Percentiles rank a stretch among this genome's conserved stretches.
Conservation (phyloP, 2,329 filamentous ascomycete species). For the Fusarium devonianum region DNA sequence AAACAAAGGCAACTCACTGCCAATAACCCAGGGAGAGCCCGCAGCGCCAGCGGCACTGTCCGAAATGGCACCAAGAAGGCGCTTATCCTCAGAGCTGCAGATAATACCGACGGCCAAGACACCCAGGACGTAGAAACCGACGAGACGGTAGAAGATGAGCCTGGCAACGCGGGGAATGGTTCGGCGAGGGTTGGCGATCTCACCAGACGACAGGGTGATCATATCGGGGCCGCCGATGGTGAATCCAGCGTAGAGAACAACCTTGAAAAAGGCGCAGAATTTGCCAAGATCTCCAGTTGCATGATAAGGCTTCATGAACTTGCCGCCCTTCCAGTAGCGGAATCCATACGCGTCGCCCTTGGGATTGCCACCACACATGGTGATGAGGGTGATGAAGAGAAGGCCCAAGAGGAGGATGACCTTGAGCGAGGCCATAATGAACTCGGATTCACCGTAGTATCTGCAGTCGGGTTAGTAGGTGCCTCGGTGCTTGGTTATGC, state of each 20-base stretch:
- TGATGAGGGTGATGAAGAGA: conserved; percentile 69
- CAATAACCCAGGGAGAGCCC: conserved; percentile 68
- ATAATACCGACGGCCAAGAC: conserved; percentile 64
- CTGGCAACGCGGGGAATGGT: conserved; percentile 75
- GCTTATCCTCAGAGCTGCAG: conserved; percentile 57
- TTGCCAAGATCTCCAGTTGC: conserved; percentile 60
- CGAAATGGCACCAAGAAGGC: conserved; percentile 52
- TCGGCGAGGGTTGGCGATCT: conserved; percentile 69
- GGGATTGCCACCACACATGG: conserved; percentile 73
- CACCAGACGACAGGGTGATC: conserved; percentile 62
- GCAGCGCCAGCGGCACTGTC: conserved; percentile 63
- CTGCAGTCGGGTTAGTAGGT: conserved; percentile 16
- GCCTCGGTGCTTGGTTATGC: neutral
- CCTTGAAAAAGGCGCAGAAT: conserved; percentile 64
- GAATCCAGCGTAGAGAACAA: conserved; percentile 72
- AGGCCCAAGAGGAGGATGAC: conserved; percentile 61
- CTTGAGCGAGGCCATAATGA: conserved; percentile 64
- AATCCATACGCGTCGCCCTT: conserved; percentile 69
- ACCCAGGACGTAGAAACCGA: conserved; percentile 73
- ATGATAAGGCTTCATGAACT: conserved; percentile 47
- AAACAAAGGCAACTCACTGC: conserved; percentile 32
- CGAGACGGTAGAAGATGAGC: conserved; percentile 76
- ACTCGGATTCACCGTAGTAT: conserved; percentile 54
- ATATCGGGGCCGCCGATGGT: conserved; percentile 73
- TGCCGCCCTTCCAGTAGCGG: conserved; percentile 57